Base-by-base conservation (phyloP, 805 yeast genomes). In the Pichia kluyveri region DNA sequence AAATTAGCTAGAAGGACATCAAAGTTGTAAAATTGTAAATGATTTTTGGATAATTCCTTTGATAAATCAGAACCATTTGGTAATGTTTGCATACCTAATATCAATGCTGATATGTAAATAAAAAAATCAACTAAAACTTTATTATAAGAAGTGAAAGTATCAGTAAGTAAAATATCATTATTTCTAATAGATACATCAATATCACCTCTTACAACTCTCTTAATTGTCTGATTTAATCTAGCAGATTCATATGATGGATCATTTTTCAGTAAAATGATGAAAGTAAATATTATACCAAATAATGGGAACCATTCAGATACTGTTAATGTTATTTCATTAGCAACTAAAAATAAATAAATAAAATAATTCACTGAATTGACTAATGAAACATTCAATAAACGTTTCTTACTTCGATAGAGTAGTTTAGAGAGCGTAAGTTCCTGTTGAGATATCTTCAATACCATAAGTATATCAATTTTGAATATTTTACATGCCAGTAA, bases 101-200 rank as follows among this genome's bases (percentile, higher is more conserved):
- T 41, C 19, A 76, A 49, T 49, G 75, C 72, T 60, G 86, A 74
- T 3, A 75, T 30, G 54, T 78, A 77, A 36, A 84, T 69, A 4
- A 76, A 73, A 19, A 83, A 66, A 63, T 93, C 98, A 42, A 85
- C 82, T 43, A 87, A 57, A 0, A 88, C 85, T 59, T 80, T 81
- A 4, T 87, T 70, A 60, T 84, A 88, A 0, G 96, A 88, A 0
- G 95, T 84, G 42, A 93, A 69, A 6, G 89, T 80, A 67, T 91
- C 99, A 8, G 96, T 79, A 14, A 90, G 62, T 42, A 93, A 65
- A 38, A 91, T 85, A 60, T 91, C 97, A 47, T 86, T 84, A 17
- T 85, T 77, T 56, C 96, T 69, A 61, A 76, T 65, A 15, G 74
- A 73, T 15, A 64, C 56, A 57, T 83, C 83, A 32, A 87, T 79